Conservation (phyloP, 176 grass and related monocot genomes). For the Hsuehochloa calcarea region DNA sequence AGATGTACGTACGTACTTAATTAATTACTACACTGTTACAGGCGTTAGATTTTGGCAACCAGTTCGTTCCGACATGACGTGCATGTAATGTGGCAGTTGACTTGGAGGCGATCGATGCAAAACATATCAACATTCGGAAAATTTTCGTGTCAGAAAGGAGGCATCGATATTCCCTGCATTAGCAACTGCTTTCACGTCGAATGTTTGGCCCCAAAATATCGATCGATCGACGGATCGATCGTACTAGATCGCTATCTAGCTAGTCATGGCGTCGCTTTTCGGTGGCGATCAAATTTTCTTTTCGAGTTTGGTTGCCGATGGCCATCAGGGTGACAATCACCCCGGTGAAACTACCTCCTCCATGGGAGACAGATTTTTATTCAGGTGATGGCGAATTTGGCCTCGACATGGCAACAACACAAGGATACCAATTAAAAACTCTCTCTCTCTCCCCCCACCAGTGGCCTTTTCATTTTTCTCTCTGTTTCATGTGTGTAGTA, state of each 20-base stretch:
- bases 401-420: conserved; percentile 23
- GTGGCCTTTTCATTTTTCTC: neutral
- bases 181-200: conserved; percentile 33
- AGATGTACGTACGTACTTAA: neutral
- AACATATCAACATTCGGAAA: neutral
- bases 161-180: neutral
- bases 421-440: neutral
- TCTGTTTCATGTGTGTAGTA: neutral
- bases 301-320: conserved; percentile 27
- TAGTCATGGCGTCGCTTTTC: neutral
- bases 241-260: neutral
- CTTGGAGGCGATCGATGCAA: neutral
- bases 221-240: neutral
- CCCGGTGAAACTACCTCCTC: neutral
- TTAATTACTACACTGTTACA: neutral
- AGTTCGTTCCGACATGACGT: neutral
- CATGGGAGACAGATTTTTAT: neutral
- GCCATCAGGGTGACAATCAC: conserved; percentile 11
- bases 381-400: conserved; percentile 13
- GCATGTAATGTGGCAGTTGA: neutral
- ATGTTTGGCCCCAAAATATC: neutral
- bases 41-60: neutral
- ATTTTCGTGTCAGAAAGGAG: neutral
- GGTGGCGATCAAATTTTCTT: neutral
- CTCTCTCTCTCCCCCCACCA: neutral